A percentile compares a stretch with the other conserved stretches of the same genome.
Conservation (phyloP, 1,284 basidiomycete species). For the Moesziomyces parantarcticus region DNA sequence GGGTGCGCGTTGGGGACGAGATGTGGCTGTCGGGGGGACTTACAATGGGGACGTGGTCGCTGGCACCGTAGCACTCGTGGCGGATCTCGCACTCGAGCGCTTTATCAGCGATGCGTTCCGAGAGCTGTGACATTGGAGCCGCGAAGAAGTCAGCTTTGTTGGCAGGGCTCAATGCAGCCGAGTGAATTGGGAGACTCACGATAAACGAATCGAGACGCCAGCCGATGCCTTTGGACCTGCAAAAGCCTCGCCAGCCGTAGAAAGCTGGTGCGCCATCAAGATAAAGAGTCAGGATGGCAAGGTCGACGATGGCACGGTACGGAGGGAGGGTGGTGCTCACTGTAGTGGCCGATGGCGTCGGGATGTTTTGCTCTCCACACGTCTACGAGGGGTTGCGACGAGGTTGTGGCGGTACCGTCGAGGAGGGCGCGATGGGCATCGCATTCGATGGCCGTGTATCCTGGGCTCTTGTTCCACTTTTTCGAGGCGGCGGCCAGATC, state of each 20-base stretch:
- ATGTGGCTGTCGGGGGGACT: slow-evolving; percentile 3
- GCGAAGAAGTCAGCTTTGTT: too few relatives aligned
- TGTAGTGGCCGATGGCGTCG: slow-evolving; percentile 75
- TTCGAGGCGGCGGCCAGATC: slow-evolving; percentile 69
- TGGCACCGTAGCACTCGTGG: slow-evolving; percentile 84
- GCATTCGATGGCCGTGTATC: slow-evolving; percentile 73
- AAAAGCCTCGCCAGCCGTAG: slow-evolving; percentile 85
- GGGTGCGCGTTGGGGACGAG: not conserved
- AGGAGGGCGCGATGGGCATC: slow-evolving; percentile 67
- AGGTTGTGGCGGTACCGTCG: slow-evolving; percentile 51
- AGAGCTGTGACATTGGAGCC: slow-evolving; percentile 24
- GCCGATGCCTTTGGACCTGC: slow-evolving; percentile 81
- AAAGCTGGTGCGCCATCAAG: slow-evolving; percentile 71
- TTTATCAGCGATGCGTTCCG: slow-evolving; percentile 73
- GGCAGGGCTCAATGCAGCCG: not conserved
- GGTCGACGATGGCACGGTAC: not conserved
- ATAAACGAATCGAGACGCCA: slow-evolving; percentile 83
- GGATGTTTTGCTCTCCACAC: slow-evolving; percentile 84
- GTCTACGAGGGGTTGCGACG: slow-evolving; percentile 75
- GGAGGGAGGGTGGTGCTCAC: slow-evolving; percentile 10
- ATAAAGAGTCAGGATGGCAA: not conserved
- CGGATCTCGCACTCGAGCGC: slow-evolving; percentile 83
- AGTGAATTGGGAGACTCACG: slow-evolving; percentile 61
- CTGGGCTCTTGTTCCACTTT: slow-evolving; percentile 69
- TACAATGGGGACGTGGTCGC: slow-evolving; percentile 79